phyloP scores from a whole-genome alignment of 345 rosid genomes.

The Eucalyptus tenuipes region DNA sequence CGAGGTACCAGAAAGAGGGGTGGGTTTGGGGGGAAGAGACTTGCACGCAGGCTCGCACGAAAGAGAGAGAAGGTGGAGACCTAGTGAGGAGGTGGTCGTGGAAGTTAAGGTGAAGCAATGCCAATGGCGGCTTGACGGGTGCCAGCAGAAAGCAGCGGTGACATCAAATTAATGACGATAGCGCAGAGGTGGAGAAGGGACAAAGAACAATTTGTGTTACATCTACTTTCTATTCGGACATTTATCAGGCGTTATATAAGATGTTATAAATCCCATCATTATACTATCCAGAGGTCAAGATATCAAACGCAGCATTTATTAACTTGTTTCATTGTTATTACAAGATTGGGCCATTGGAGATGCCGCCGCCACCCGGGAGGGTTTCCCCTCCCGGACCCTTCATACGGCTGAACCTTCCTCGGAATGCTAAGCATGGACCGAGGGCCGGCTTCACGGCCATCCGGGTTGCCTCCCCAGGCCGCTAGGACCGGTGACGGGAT shows the following conservation, averaged over 20 bases:
- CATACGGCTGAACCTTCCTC: too few relatives aligned
- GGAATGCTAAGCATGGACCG: too few relatives aligned
- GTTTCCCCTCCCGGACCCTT: too few relatives aligned
- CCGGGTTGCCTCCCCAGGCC: too few relatives aligned
- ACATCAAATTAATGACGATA: neutral
- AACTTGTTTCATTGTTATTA: neutral
- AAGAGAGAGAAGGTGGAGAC: constrained; percentile 19
- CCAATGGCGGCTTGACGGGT: neutral
- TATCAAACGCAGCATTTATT: neutral
- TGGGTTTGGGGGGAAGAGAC: neutral
- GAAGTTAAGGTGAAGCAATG: neutral
- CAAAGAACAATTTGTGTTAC: neutral
- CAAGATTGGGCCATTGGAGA: neutral
- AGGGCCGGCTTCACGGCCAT: too few relatives aligned
- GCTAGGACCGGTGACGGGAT: too few relatives aligned
- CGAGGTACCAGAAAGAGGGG: neutral
- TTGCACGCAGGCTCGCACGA: neutral
- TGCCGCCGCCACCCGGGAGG: too few relatives aligned
- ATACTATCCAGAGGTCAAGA: neutral
- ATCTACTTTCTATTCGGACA: neutral
- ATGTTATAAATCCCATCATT: neutral
- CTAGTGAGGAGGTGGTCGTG: constrained; percentile 38
- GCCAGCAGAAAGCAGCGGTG: neutral
- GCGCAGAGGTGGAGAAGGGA: neutral
- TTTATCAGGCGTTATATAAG: neutral